These are phyloP conservation scores for Talinum fruticosum DNA, from an alignment of 148 eudicot genomes.

Conservation along the genomic window DNA sequence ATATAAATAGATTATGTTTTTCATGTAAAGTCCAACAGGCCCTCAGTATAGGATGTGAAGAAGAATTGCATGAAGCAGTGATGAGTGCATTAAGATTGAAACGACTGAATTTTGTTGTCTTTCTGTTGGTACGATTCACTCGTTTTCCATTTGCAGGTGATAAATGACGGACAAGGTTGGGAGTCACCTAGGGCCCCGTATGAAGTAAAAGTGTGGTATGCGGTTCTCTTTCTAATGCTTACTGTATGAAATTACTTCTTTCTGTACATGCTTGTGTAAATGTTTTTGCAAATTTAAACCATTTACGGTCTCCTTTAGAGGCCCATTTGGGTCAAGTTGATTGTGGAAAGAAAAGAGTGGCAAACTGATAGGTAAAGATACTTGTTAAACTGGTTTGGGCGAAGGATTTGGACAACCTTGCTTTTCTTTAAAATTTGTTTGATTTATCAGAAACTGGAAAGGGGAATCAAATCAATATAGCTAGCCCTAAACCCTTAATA, in stretches of 20 bases:
- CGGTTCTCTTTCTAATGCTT: constrained; percentile 7
- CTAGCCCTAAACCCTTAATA: neutral
- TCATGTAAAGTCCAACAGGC: no score
- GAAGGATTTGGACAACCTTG: neutral
- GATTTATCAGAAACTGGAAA: neutral
- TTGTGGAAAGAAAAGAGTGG: neutral
- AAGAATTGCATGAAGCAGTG: neutral
- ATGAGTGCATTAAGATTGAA: neutral
- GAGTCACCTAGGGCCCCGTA: constrained; percentile 98
- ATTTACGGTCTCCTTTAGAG: neutral
- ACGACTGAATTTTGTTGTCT: neutral
- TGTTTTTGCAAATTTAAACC: neutral
- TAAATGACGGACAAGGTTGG: constrained; percentile 89
- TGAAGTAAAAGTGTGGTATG: constrained; percentile 90
- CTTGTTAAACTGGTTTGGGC: neutral
- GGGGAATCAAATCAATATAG: neutral
- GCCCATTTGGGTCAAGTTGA: neutral
- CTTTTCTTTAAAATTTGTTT: neutral
- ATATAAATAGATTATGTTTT: no score
- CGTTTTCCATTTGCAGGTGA: constrained; percentile 45
- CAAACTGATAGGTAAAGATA: neutral
- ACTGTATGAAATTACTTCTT: constrained; percentile 7
- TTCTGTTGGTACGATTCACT: neutral
- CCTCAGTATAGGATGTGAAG: neutral
- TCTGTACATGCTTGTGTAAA: neutral